Evolutionary conservation across 2,329 filamentous ascomycete genomes (phyloP).

Genomic region (Aureobasidium vineae): DNA sequence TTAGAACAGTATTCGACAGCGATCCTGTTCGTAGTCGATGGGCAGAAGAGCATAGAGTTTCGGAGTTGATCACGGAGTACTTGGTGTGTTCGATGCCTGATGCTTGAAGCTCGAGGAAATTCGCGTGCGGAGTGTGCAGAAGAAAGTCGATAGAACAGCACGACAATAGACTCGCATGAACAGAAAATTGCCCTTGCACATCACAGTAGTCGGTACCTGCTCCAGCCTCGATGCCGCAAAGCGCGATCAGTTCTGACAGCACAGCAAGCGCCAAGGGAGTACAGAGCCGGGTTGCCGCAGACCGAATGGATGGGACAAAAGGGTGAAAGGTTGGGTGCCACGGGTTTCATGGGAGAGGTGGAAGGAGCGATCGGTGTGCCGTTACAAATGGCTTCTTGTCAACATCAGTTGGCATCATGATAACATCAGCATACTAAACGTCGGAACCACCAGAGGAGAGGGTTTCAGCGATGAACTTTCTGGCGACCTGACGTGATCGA

Average conservation of each 20-base stretch:
- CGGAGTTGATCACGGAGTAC: not conserved
- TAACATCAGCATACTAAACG: no score
- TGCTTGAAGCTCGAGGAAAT: not conserved
- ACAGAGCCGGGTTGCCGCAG: not conserved
- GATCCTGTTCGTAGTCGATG: not conserved
- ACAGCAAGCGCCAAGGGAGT: not conserved
- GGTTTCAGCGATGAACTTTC: no score
- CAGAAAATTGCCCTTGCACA: not conserved
- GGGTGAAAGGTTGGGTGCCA: not conserved
- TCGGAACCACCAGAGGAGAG: no score
- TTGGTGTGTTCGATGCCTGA: not conserved
- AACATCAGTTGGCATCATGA: no score
- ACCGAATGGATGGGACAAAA: not conserved
- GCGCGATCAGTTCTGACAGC: conserved; percentile 12
- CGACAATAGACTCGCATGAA: not conserved
- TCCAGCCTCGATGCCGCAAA: not conserved
- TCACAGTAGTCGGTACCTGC: not conserved
- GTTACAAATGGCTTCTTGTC: no score
- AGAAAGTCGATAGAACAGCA: not conserved
- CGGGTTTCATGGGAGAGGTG: not conserved
- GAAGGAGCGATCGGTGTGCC: not conserved
- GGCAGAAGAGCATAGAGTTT: not conserved
- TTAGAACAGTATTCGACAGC: not conserved
- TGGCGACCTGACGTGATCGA: no score
- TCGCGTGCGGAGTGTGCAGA: not conserved